A percentile compares a stretch with the other conserved stretches of the same genome.
These are phyloP conservation scores for Tulasnella sp. DNA, from an alignment of 768 basidiomycete species.

Conservation along the genomic window DNA sequence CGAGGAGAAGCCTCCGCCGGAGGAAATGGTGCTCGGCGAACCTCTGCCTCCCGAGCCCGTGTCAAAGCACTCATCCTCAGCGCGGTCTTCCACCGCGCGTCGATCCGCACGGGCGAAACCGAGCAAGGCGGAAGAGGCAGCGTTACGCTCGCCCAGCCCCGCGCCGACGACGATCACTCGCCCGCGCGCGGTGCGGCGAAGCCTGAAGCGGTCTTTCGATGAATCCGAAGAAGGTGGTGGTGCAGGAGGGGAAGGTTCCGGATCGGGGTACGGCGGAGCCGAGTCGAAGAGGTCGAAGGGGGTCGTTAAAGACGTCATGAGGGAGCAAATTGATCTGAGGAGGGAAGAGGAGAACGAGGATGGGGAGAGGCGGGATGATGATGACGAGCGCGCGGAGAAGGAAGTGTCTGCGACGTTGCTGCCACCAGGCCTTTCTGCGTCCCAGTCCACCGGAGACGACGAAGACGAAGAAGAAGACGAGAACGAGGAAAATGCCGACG, in stretches of 20 bases:
- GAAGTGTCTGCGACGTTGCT: neutral
- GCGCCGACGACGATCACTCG: constrained; percentile 44
- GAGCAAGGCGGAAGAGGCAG: neutral
- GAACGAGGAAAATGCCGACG: constrained; percentile 38
- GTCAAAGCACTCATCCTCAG: neutral
- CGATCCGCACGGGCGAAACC: neutral
- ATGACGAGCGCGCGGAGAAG: constrained; percentile 15
- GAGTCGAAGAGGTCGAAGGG: constrained; percentile 46
- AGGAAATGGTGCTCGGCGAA: neutral
- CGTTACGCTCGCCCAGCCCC: constrained; percentile 13
- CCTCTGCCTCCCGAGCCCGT: neutral
- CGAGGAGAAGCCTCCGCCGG: constrained; percentile 48
- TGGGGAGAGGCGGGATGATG: too few species aligned
- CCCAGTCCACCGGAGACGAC: constrained; percentile 3
- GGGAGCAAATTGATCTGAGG: constrained; percentile 35
- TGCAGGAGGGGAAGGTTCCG: constrained; percentile 42
- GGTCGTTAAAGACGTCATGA: constrained; percentile 42
- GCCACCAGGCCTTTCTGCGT: neutral
- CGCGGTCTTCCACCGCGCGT: neutral
- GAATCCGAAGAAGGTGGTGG: constrained; percentile 50
- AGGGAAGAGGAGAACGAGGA: neutral
- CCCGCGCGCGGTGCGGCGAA: neutral
- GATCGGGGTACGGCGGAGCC: constrained; percentile 41
- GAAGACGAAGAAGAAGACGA: neutral
- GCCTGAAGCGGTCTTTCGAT: constrained; percentile 63